Conservation (phyloP, 2,329 filamentous ascomycete species). For the Exophiala sp. region DNA sequence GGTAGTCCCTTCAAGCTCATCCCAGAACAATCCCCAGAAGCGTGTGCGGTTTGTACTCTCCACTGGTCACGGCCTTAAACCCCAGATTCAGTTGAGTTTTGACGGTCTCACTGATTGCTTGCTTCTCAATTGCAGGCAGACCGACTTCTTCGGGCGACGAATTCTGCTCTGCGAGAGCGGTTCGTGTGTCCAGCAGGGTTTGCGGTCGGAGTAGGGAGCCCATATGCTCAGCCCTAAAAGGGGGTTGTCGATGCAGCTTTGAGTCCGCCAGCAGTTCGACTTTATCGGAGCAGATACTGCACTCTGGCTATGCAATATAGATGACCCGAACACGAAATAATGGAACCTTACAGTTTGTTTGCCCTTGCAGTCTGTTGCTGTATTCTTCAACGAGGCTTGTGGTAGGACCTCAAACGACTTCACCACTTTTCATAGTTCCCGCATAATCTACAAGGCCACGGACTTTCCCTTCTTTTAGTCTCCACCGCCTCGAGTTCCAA, state of each 20-base stretch:
- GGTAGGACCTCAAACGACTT: too few species aligned
- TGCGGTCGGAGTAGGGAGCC: slow-evolving; percentile 64
- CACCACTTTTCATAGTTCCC: too few species aligned
- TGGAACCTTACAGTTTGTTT: too few species aligned
- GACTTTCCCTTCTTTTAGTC: too few species aligned
- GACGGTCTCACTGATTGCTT: slow-evolving; percentile 60
- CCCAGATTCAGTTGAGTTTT: slow-evolving; percentile 58
- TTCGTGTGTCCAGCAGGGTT: slow-evolving; percentile 55
- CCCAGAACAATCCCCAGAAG: slow-evolving; percentile 54
- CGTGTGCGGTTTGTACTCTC: slow-evolving; percentile 35
- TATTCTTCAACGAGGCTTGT: too few species aligned
- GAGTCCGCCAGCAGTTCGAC: too few species aligned
- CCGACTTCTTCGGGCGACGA: slow-evolving; percentile 39
- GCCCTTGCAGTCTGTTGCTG: too few species aligned
- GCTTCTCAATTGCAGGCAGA: slow-evolving; percentile 57
- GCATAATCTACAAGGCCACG: too few species aligned
- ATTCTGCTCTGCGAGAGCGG: slow-evolving; percentile 36
- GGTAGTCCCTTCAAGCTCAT: slow-evolving; percentile 50
- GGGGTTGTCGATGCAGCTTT: slow-evolving; percentile 37
- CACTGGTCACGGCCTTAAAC: slow-evolving; percentile 60
- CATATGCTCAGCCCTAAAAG: slow-evolving; percentile 67
- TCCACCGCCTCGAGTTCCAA: too few species aligned
- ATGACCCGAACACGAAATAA: too few species aligned
- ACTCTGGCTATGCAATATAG: too few species aligned
- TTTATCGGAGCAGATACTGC: too few species aligned